A percentile compares a stretch with the other conserved stretches of the same genome.
Conservation (phyloP, 768 basidiomycete genomes). For the Leccinum rimulosum region DNA sequence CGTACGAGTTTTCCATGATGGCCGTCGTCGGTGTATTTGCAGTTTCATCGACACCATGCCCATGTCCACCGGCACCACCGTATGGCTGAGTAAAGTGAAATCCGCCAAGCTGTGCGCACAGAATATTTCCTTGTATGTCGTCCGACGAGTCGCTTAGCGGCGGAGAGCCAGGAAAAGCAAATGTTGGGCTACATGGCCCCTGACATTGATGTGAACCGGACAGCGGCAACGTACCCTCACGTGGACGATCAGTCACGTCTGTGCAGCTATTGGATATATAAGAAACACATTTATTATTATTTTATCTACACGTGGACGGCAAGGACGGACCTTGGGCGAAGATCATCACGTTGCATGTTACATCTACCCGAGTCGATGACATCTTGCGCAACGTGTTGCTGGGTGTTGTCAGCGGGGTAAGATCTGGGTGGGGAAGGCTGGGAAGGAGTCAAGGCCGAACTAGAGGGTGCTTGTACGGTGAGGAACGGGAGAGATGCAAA, state of each 20-base stretch:
- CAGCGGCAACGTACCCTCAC: constrained; percentile 16
- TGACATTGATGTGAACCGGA: constrained; percentile 22
- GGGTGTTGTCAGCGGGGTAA: constrained; percentile 28
- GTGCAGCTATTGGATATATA: constrained; percentile 21
- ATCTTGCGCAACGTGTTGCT: constrained; percentile 29
- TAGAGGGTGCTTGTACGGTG: constrained; percentile 8
- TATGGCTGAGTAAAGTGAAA: constrained; percentile 26
- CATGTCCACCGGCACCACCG: constrained; percentile 2
- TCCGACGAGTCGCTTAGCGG: constrained; percentile 17
- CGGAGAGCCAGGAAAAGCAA: constrained; percentile 10
- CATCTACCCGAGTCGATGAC: constrained; percentile 28
- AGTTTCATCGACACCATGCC: constrained; percentile 18
- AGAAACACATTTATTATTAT: constrained; percentile 4
- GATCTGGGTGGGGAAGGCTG: constrained; percentile 22
- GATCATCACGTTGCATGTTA: constrained; percentile 31
- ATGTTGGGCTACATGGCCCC: constrained; percentile 11
- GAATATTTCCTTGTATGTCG: constrained; percentile 22
- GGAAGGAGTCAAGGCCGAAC: constrained; percentile 28
- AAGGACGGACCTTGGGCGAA: constrained; percentile 34
- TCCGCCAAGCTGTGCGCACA: constrained; percentile 23
- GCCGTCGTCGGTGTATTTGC: constrained; percentile 25
- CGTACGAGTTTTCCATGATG: constrained; percentile 29
- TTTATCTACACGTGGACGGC: constrained; percentile 22
- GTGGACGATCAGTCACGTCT: constrained; percentile 21
- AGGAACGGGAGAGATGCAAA: not conserved